phyloP scores from a whole-genome alignment of 345 rosid genomes.

The Camelina sativa region DNA sequence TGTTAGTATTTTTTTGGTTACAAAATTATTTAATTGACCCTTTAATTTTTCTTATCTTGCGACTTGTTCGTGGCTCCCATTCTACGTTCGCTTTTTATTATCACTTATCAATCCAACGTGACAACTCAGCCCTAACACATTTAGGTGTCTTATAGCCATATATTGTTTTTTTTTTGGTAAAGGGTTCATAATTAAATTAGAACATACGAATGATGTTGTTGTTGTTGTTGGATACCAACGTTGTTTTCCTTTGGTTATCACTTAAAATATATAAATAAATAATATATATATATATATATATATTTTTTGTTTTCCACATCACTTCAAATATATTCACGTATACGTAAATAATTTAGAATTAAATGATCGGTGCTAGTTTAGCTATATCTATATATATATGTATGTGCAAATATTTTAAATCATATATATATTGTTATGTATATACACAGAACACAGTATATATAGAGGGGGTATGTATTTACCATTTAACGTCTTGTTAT shows the following conservation, averaged over 20 bases:
- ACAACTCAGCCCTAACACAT: constrained; percentile 52
- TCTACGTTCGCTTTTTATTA: constrained; percentile 43
- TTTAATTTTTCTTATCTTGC: constrained; percentile 41
- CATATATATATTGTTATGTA: too few species aligned
- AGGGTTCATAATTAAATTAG: constrained; percentile 7
- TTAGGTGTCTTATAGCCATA: constrained; percentile 31
- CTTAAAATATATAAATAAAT: background rate
- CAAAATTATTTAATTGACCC: constrained; percentile 31
- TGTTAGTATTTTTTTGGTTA: constrained; percentile 10
- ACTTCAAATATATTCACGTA: too few species aligned
- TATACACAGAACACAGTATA: too few species aligned
- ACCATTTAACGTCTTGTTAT: background rate
- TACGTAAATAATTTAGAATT: too few species aligned
- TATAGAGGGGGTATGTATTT: background rate
- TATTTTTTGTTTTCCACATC: too few species aligned
- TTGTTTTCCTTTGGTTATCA: constrained; percentile 7
- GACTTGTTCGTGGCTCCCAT: constrained; percentile 61
- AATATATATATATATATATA: too few species aligned
- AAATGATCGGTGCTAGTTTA: too few species aligned
- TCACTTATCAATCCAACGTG: constrained; percentile 44
- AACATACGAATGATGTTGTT: constrained; percentile 2
- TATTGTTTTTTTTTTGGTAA: constrained; percentile 14
- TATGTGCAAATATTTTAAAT: background rate
- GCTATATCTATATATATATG: background rate
- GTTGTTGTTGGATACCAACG: constrained; percentile 18